Base-by-base conservation (phyloP, 1,284 basidiomycete species). In the Marasmius tenuissimus region DNA sequence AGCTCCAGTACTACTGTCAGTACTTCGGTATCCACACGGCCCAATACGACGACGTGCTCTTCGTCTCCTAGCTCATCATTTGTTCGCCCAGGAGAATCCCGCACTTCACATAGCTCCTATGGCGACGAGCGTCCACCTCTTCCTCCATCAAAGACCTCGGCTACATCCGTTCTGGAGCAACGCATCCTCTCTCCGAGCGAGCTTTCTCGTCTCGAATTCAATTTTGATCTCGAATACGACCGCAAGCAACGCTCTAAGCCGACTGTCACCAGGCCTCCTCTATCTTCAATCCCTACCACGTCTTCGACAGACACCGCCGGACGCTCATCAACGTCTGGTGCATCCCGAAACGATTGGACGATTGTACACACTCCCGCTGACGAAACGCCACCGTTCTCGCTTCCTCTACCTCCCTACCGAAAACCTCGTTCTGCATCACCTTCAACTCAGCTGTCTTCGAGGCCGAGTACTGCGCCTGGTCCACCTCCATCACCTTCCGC, bases 1-100 rank as follows among this genome's bases (percentile, higher is more conserved):
- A 27, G 27, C 27, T 27, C 27, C 27, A 27, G 27, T 27, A 38
- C 27, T 4, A 59, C 58, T 18, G 22, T 53, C 49, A 45, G 57
- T 37, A 27, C 37, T 0, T 27, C 33, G 2, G 12, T 18, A 12
- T 52, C 50, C 1, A 77, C 75, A 1, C 81, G 78, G 62, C 74
- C 77, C 1, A 76, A 76, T 18, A 81, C 78, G 0, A 73, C 79
- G 0, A 76, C 78, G 1, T 71, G 73, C 18, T 78, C 76, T 0
- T 85, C 86, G 0, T 85, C 88, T 0, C 86, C 87, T 0, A 79
- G 83, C 22, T 82, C 81, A 14, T 85, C 84, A 8, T 87, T 84
- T 67, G 74, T 76, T 57, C 78, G 74, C 34, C 70, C 81, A 0
- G 76, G 78, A 27, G 87, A 85, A 0, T 70, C 78, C 0, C 76